A percentile compares a stretch with the other conserved stretches of the same genome.
Conservation (phyloP, 1,284 basidiomycete genomes). For the Trichosporon sp. region DNA sequence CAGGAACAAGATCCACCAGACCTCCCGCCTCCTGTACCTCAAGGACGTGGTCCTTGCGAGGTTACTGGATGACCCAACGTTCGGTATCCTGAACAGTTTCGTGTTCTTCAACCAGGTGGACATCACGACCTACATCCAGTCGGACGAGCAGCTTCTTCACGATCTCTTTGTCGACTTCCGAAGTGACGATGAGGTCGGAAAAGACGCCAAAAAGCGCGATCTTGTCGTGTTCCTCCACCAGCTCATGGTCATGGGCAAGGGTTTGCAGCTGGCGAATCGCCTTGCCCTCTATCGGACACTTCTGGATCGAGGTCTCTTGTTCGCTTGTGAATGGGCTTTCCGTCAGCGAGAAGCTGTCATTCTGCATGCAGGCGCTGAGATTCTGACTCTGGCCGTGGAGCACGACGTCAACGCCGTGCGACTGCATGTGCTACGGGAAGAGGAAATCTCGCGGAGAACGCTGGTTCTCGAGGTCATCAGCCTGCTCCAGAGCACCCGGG, state of each 20-base stretch:
- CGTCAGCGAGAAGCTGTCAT: slow-evolving; percentile 61
- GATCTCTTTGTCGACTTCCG: slow-evolving; percentile 79
- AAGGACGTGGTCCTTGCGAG: slow-evolving; percentile 97
- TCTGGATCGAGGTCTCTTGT: slow-evolving; percentile 83
- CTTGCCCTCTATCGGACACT: slow-evolving; percentile 85
- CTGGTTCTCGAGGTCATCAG: slow-evolving; percentile 74
- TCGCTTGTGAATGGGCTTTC: slow-evolving; percentile 89
- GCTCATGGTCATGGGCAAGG: slow-evolving; percentile 93
- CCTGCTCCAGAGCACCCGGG: slow-evolving; percentile 74
- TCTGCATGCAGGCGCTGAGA: slow-evolving; percentile 81
- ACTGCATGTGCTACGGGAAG: slow-evolving; percentile 78
- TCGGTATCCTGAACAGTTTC: slow-evolving; percentile 93
- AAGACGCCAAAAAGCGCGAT: slow-evolving; percentile 58
- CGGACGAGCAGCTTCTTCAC: slow-evolving; percentile 72
- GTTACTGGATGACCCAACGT: slow-evolving; percentile 91
- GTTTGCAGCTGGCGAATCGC: slow-evolving; percentile 84
- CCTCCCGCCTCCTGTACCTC: slow-evolving; percentile 92
- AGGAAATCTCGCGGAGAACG: slow-evolving; percentile 63
- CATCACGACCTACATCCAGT: slow-evolving; percentile 87
- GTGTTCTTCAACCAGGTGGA: slow-evolving; percentile 99
- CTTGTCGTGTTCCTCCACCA: slow-evolving; percentile 87
- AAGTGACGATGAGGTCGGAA: slow-evolving; percentile 58
- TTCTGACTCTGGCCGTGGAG: slow-evolving; percentile 83
- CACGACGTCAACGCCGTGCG: slow-evolving; percentile 88
- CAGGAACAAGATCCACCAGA: slow-evolving; percentile 89